A percentile compares a stretch with the other conserved stretches of the same genome.
These are phyloP conservation scores for Fusarium austroafricanum DNA, from an alignment of 2,329 filamentous ascomycete species.

Conservation along the genomic window DNA sequence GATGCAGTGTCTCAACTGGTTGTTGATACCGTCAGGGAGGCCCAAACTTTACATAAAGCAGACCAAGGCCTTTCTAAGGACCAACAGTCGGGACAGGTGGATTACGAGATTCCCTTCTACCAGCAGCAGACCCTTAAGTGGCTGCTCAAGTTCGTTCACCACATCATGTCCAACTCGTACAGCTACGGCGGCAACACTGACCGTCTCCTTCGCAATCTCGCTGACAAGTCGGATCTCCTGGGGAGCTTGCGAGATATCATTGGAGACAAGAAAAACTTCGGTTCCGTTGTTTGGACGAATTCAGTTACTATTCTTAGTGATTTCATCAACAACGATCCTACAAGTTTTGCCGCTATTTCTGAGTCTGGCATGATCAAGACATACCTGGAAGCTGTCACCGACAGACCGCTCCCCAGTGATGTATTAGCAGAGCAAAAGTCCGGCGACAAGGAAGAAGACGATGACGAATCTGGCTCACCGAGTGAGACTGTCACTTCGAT, in stretches of 20 bases:
- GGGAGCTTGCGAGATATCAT: slow-evolving; percentile 84
- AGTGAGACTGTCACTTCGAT: slow-evolving; percentile 55
- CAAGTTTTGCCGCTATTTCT: slow-evolving; percentile 94
- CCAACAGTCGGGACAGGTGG: slow-evolving; percentile 82
- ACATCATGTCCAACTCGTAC: slow-evolving; percentile 86
- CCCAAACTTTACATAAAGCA: slow-evolving; percentile 72
- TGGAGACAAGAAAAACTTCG: slow-evolving; percentile 81
- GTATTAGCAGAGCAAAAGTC: slow-evolving; percentile 47
- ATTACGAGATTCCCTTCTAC: slow-evolving; percentile 93
- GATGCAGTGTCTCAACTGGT: slow-evolving; percentile 92
- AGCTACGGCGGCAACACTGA: slow-evolving; percentile 83
- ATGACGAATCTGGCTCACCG: slow-evolving; percentile 53
- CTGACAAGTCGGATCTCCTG: slow-evolving; percentile 90
- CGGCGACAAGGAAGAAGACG: slow-evolving; percentile 47
- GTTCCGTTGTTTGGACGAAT: slow-evolving; percentile 95
- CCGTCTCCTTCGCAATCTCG: slow-evolving; percentile 88
- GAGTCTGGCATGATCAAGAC: slow-evolving; percentile 92
- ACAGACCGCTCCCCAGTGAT: slow-evolving; percentile 56
- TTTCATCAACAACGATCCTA: slow-evolving; percentile 99
- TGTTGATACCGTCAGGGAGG: slow-evolving; percentile 78
- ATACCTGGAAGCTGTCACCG: slow-evolving; percentile 84
- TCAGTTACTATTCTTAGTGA: slow-evolving; percentile 91
- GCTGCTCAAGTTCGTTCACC: slow-evolving; percentile 95
- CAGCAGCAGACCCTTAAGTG: slow-evolving; percentile 94
- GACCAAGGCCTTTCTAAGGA: slow-evolving; percentile 78